A percentile compares a stretch with the other conserved stretches of the same genome.
Evolutionary conservation across 345 rosid genomes (phyloP).

Genomic region (Nasturtium officinale): DNA sequence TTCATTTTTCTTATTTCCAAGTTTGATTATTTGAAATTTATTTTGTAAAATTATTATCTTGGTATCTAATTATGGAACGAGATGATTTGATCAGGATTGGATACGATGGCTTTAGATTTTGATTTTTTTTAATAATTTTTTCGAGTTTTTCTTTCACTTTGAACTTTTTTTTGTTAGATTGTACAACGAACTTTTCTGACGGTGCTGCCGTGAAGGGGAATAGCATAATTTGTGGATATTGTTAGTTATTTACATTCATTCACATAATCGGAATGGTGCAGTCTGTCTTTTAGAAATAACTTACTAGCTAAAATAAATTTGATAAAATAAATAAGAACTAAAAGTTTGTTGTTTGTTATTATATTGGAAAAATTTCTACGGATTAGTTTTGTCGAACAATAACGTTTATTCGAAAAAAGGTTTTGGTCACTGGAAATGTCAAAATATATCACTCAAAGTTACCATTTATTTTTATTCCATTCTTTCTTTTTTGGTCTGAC

Average conservation of each 20-base stretch:
- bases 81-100: not conserved
- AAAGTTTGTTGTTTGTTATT: no score
- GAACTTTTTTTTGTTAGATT: not conserved
- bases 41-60: not conserved
- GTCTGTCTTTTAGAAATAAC: not conserved
- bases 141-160: not conserved
- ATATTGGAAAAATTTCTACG: not conserved
- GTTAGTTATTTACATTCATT: not conserved
- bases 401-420: not conserved
- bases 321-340: no score
- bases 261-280: not conserved
- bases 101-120: not conserved
- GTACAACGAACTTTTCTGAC: not conserved
- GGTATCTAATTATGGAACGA: not conserved
- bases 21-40: slow-evolving; percentile 19
- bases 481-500: no score
- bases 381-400: not conserved
- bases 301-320: not conserved
- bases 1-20: slow-evolving; percentile 29
- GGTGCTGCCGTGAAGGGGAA: not conserved
- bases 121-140: not conserved
- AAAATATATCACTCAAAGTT: not conserved
- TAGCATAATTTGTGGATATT: not conserved
- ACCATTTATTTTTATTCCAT: no score
- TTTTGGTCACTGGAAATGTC: not conserved